These are phyloP conservation scores for Rhododendron williamsianum DNA, from an alignment of 148 eudicot species.

Conservation along the genomic window DNA sequence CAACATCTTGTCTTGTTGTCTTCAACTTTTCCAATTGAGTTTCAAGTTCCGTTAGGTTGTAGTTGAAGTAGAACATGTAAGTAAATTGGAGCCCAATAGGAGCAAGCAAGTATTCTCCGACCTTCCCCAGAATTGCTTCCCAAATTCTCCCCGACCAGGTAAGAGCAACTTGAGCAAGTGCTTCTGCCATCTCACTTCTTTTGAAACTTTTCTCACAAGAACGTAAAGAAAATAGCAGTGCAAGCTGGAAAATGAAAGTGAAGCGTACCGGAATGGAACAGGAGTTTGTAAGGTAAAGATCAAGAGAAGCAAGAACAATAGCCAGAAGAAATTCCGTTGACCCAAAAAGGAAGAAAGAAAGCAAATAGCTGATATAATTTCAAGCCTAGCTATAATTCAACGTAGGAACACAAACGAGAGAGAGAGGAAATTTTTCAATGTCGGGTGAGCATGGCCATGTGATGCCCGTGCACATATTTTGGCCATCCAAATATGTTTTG, in stretches of 20 bases:
- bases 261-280: neutral
- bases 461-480: no score
- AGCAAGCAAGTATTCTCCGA: neutral
- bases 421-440: no score
- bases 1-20: neutral
- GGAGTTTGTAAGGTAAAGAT: neutral
- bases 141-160: neutral
- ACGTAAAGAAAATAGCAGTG: neutral
- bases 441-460: no score
- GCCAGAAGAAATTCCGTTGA: neutral
- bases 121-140: neutral
- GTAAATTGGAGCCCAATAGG: neutral
- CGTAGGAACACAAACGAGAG: no score
- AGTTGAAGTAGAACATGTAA: slow-evolving; percentile 16
- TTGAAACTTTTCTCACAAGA: neutral
- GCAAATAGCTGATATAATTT: neutral
- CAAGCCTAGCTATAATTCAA: neutral
- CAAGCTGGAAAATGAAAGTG: neutral
- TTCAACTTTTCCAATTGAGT: slow-evolving; percentile 9
- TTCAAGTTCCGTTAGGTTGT: slow-evolving; percentile 9
- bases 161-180: neutral
- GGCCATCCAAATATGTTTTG: no score
- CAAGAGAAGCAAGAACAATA: neutral
- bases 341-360: neutral
- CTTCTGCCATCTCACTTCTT: neutral